Conservation (phyloP, 768 basidiomycete species). For the Kwoniella europaea region DNA sequence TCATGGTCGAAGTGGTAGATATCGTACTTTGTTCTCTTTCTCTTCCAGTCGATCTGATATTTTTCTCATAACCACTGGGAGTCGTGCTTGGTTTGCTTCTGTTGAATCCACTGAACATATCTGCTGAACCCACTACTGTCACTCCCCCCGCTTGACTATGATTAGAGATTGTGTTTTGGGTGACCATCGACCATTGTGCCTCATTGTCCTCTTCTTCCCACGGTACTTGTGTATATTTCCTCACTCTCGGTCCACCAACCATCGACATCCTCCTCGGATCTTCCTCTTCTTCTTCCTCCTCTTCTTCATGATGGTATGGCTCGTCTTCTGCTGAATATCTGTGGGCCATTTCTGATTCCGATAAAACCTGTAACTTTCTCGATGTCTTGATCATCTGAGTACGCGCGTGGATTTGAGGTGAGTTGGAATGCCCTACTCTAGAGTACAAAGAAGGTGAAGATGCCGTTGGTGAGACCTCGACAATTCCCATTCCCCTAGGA, state of each 20-base stretch:
- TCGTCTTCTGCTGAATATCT: no score
- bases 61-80: not conserved
- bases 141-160: not conserved
- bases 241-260: constrained; percentile 29
- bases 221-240: constrained; percentile 28
- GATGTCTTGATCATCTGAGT: constrained; percentile 6
- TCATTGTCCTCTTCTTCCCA: constrained; percentile 26
- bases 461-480: constrained; percentile 18
- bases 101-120: constrained; percentile 27
- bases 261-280: constrained; percentile 31
- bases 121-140: constrained; percentile 18
- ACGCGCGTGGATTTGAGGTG: not conserved
- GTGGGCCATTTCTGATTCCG: constrained; percentile 3
- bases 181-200: not conserved
- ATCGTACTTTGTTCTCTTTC: not conserved
- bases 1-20: not conserved
- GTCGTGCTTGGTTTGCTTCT: constrained; percentile 7
- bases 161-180: not conserved
- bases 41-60: not conserved
- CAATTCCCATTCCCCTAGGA: constrained; percentile 10
- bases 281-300: constrained; percentile 23
- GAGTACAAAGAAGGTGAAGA: constrained; percentile 42
- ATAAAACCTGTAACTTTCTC: constrained; percentile 13
- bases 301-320: not conserved
- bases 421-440: constrained; percentile 18